Base-by-base conservation (phyloP, 1,284 basidiomycete species). In the Austroboletus olivaceoglutinosus region DNA sequence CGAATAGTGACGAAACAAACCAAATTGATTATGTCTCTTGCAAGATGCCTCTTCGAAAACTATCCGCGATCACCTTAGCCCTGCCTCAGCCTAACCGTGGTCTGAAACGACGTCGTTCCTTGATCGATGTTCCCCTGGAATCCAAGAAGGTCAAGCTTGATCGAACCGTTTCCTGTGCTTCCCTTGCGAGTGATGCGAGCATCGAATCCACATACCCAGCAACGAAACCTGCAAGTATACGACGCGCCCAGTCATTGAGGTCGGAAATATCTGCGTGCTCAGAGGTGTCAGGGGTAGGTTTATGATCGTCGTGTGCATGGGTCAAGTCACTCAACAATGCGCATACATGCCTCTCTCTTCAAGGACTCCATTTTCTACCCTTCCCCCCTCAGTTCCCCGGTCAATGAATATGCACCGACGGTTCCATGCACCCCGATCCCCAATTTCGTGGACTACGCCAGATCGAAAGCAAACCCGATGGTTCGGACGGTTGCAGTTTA, bases 391-490 rank as follows among this genome's bases (percentile, higher is more conserved):
- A 47, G 43, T 22, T 21, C 40, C 18, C 45, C 36, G 11, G 23
- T n/a, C 15, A 15, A 19, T 8, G 45, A 52, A 11, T 52, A 42
- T 36, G 51, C 48, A 29, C 58, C 62, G 16, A 65, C 64, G 10
- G 43, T 48, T 12, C 66, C 65, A 9, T 50, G 40, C 10, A 64
- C 67, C 0, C 67, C 67, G 10, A 43, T 68, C 8, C 67, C 66
- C 12, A 46, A 47, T 37, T 66, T 64, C 1, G 53, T 29, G 21
- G 62, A 55, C 16, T 66, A 70, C 5, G 45, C 45, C 2, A 50
- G 50, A 25, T 65, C 67, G 4, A 65, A 39, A 41, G 54, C 53
- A 21, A 53, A 65, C 22, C 64, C 64, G 2, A 18, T 70, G 27
- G n/a, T 18, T 21, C 62, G 64, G 37, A 69, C 66, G 5, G 27